These are phyloP conservation scores for Thelonectria blattea DNA, from an alignment of 2,329 filamentous ascomycete species.

Conservation along the genomic window DNA sequence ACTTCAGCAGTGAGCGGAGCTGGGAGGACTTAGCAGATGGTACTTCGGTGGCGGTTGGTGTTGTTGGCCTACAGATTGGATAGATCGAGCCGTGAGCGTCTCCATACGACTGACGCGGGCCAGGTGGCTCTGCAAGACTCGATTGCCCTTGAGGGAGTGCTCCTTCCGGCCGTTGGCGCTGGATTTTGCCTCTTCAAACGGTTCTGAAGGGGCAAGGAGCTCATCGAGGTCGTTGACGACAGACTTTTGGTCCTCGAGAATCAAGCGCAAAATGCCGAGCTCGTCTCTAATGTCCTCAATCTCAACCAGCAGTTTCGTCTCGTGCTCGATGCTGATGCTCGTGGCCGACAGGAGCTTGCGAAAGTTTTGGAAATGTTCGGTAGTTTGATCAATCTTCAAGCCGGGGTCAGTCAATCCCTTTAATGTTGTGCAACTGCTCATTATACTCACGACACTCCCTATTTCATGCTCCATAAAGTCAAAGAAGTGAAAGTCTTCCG, in stretches of 20 bases:
- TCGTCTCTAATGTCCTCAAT: constrained; percentile 20
- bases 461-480: constrained; percentile 12
- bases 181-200: background rate
- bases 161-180: background rate
- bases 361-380: constrained; percentile 10
- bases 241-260: constrained; percentile 10
- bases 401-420: background rate
- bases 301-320: constrained; percentile 14
- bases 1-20: constrained; percentile 10
- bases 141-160: constrained; percentile 1
- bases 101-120: constrained; percentile 6
- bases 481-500: constrained; percentile 15
- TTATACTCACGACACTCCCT: constrained; percentile 5
- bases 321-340: constrained; percentile 11
- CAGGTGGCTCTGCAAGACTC: constrained; percentile 3
- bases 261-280: constrained; percentile 1
- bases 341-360: constrained; percentile 6
- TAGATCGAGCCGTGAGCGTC: background rate
- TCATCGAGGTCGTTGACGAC: constrained; percentile 4
- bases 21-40: background rate
- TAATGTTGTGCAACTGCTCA: background rate
- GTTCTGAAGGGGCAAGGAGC: background rate
- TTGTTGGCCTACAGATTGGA: constrained; percentile 8
- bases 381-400: constrained; percentile 13
- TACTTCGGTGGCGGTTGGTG: background rate